Evolutionary conservation across 306 rosid species (phyloP), one percentile per base, ranked within the genome.

Genomic region (Castanea mollissima): DNA sequence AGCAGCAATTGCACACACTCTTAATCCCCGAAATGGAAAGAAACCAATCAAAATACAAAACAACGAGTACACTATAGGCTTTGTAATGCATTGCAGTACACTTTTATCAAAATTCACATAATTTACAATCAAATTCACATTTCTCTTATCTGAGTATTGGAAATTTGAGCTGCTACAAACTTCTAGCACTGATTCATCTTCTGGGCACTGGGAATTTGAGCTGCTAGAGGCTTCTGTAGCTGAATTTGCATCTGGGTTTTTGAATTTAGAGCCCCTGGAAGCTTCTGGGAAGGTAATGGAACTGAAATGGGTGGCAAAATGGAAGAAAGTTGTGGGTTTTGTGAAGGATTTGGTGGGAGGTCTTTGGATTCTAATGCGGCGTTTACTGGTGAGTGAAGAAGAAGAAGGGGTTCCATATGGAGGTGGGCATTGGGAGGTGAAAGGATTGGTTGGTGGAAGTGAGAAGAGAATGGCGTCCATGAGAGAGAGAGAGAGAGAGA

Each of bases 31-130:
- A 78, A 90, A 25, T 7, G 92, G 83, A 67, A 91, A 70, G 70
- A 85, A 85, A 4, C 95, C 91, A 29, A 94, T 5, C 4, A 91
- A 93, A 76, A 89, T 77, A 56, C 91, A 94, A 31, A 92, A 82
- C 49, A 91, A 29, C n/a, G 88, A 78, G 56, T 81, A 83, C 19
- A 79, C 71, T 5, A 89, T 52, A 2, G 87, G 83, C 78, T 80
- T 83, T 5, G 67, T 75, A 44, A 88, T 21, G 81, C 79, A 71
- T 56, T 79, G 76, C n/a, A 82, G 76, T 70, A 86, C 1, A 65
- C 23, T 38, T 55, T 52, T 79, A 18, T 79, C 79, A 5, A 29
- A 55, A 56, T 75, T 78, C 32, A 15, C 35, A 54, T 20, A 74
- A 55, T 81, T 38, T 77, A 59, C 49, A 31, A 20, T 9, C 16